A percentile compares a stretch with the other conserved stretches of the same genome.
Evolutionary conservation across 345 rosid genomes (phyloP).

Genomic region (Salix suchowensis): DNA sequence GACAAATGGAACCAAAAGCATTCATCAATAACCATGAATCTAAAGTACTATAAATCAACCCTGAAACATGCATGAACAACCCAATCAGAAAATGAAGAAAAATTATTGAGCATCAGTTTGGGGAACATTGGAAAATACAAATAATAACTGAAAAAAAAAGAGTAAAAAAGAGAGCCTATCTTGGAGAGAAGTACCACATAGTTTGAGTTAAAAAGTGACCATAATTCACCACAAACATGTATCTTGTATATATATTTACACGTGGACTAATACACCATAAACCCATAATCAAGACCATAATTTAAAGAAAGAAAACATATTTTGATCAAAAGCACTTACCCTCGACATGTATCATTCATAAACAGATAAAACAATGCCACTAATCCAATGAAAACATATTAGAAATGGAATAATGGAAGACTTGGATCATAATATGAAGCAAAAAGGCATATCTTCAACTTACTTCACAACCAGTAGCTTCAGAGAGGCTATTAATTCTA

Average conservation of each 20-base stretch:
- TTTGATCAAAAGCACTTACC: not conserved
- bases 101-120: no score
- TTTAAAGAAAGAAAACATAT: not conserved
- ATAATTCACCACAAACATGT: no score
- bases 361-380: not conserved
- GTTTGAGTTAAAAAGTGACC: no score
- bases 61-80: no score
- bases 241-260: no score
- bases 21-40: not conserved
- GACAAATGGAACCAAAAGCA: not conserved
- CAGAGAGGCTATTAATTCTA: constrained; percentile 84
- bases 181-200: no score
- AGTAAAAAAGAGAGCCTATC: no score
- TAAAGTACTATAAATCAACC: not conserved
- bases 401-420: not conserved
- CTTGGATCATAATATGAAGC: constrained; percentile 3
- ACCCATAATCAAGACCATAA: not conserved
- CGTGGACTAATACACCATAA: not conserved
- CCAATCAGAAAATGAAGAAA: no score
- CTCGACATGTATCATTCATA: no score
- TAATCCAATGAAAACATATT: not conserved
- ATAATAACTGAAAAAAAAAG: no score
- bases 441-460: constrained; percentile 2
- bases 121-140: no score
- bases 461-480: constrained; percentile 94